A percentile compares a stretch with the other conserved stretches of the same genome.
phyloP scores from a whole-genome alignment of 1,284 basidiomycete genomes.

The Ceratobasidium theobromae region DNA sequence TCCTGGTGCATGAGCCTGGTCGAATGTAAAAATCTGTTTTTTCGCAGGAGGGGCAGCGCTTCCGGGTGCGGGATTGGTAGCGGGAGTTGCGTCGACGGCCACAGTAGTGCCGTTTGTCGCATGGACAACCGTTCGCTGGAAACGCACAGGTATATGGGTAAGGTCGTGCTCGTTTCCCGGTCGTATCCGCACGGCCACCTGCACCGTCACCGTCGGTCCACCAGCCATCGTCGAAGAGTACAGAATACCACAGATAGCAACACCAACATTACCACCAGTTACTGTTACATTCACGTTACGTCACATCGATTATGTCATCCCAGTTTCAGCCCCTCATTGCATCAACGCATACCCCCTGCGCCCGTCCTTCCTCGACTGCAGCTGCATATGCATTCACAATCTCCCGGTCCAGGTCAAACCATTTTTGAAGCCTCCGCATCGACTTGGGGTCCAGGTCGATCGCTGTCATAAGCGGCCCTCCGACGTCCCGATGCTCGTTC shows the following conservation, averaged over 20 bases:
- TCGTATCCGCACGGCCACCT: conserved; percentile 82
- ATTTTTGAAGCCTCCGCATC: conserved; percentile 63
- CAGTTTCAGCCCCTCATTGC: neutral
- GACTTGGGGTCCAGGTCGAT: conserved; percentile 89
- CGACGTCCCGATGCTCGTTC: conserved; percentile 16
- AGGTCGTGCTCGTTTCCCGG: conserved; percentile 84
- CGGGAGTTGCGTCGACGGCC: conserved; percentile 63
- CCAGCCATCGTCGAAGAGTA: conserved; percentile 24
- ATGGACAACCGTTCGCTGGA: conserved; percentile 87
- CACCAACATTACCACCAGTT: neutral
- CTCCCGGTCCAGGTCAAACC: conserved; percentile 71
- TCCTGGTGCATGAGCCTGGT: conserved; percentile 85
- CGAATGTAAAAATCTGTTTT: conserved; percentile 90
- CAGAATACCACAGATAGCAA: neutral
- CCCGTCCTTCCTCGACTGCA: neutral
- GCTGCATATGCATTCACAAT: conserved; percentile 51
- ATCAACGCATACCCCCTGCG: neutral
- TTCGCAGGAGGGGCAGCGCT: conserved; percentile 50
- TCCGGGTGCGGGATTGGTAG: conserved; percentile 44
- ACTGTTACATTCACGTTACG: too few species aligned
- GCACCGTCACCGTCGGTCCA: conserved; percentile 6
- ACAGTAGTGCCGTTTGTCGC: conserved; percentile 68
- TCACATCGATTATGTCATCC: neutral
- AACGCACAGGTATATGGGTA: conserved; percentile 84
- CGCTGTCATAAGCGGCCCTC: conserved; percentile 51